Base-by-base conservation (phyloP, 1,139 yeast species). In the Spathaspora sp. region DNA sequence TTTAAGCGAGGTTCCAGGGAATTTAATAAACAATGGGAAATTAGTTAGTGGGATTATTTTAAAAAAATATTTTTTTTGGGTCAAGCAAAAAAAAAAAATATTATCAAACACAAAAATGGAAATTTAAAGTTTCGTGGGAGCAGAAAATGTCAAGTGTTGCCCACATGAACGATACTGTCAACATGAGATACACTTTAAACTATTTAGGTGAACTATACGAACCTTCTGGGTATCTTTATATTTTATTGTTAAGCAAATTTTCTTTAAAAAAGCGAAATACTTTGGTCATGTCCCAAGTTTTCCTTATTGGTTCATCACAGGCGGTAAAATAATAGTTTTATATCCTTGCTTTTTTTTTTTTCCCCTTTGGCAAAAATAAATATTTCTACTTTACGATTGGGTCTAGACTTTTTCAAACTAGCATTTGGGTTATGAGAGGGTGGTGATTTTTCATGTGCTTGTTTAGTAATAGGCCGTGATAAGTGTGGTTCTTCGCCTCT, bases 141-240 rank as follows among this genome's bases (percentile, higher is more conserved):
- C 18, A 13, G 16, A 13, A 13, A 31, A 31, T 31, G 36, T 31
- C 36, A 31, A 31, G 36, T 31, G 36, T 31, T 31, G 18, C 17
- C 16, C 13, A 11, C 36, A 11, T 31, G 36, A 31, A 31, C 13
- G 15, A 31, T 31, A 31, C 36, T 31, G 36, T 31, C 36, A 31
- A 31, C 36, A 31, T 9, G 7, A 31, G 36, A 31, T 31, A 31
- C 36, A 31, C 36, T 31, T 31, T 31, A 31, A 31, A 15, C 36
- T 31, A 31, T 31, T 31, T 31, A 31, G 36, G 36, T 11, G 11
- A 31, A 31, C 11, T 31, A 31, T 31, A 31, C 36, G 36, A 31
- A 31, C 9, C 36, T 3, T 15, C 17, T 18, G 36, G 36, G 8
- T n/a, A 31, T 31, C 18, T 31, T 15, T 20, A 13, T 15, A 13